Evolutionary conservation across 2,329 filamentous ascomycete genomes (phyloP).

Genomic region (Cladosporium sp.): DNA sequence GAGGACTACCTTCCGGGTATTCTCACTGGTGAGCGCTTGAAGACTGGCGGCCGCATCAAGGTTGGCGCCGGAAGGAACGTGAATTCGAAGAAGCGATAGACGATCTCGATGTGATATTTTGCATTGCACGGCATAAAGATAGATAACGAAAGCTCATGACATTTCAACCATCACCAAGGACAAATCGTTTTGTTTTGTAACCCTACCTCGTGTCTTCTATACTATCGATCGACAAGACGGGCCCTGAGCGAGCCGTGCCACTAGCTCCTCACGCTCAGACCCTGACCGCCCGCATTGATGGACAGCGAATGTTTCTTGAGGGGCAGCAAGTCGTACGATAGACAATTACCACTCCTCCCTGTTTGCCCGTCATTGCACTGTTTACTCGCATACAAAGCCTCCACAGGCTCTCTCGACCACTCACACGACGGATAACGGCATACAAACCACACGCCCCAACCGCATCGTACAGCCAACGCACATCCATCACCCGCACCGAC

Average conservation of each 20-base stretch:
- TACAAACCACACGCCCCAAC: neutral
- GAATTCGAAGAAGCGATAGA: slow-evolving; percentile 70
- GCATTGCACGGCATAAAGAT: neutral
- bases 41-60: slow-evolving; percentile 65
- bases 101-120: neutral
- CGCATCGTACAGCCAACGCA: slow-evolving; percentile 9
- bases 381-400: slow-evolving; percentile 5
- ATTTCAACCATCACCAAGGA: neutral
- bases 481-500: slow-evolving; percentile 8
- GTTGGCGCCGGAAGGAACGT: slow-evolving; percentile 85
- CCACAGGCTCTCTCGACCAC: slow-evolving; percentile 5
- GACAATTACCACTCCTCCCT: neutral
- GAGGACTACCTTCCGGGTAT: slow-evolving; percentile 88
- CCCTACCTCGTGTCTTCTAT: neutral
- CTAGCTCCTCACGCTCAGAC: slow-evolving; percentile 2
- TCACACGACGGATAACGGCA: neutral
- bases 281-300: slow-evolving; percentile 3
- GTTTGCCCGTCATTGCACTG: slow-evolving; percentile 3
- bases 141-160: slow-evolving; percentile 19
- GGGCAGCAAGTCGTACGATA: slow-evolving; percentile 8
- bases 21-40: slow-evolving; percentile 73
- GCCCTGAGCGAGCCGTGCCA: slow-evolving; percentile 15
- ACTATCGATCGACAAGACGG: slow-evolving; percentile 6
- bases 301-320: slow-evolving; percentile 12
- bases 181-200: neutral